phyloP scores from a whole-genome alignment of 495 filamentous ascomycete species.

The Xylaria flabelliformis region DNA sequence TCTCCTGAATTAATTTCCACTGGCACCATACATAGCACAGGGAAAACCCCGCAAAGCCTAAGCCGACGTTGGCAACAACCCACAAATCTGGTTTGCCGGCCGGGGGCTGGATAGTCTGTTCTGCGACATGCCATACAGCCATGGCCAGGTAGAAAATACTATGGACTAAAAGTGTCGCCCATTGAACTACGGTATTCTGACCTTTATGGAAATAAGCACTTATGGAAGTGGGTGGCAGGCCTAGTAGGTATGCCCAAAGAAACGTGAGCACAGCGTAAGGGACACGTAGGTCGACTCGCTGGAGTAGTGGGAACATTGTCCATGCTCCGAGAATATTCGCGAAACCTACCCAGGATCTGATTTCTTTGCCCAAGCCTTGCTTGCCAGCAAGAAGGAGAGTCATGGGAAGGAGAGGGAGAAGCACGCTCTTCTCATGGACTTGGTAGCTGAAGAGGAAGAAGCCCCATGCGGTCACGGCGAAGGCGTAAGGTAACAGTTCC shows the following conservation, averaged over 20 bases:
- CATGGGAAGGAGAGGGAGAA: slow-evolving; percentile 91
- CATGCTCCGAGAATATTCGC: slow-evolving; percentile 90
- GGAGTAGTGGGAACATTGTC: slow-evolving; percentile 92
- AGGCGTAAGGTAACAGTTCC: slow-evolving; percentile 75
- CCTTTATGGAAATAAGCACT: slow-evolving; percentile 65
- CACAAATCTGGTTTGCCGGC: slow-evolving; percentile 86
- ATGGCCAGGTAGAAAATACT: slow-evolving; percentile 76
- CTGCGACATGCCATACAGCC: slow-evolving; percentile 78
- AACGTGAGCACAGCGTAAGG: slow-evolving; percentile 84
- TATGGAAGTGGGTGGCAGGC: slow-evolving; percentile 77
- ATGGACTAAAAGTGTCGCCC: slow-evolving; percentile 71
- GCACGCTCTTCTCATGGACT: slow-evolving; percentile 95
- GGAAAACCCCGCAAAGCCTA: slow-evolving; percentile 84
- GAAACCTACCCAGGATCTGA: slow-evolving; percentile 88
- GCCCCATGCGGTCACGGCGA: slow-evolving; percentile 87
- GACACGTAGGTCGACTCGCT: slow-evolving; percentile 79
- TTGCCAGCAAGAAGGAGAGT: slow-evolving; percentile 81
- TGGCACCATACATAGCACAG: slow-evolving; percentile 91
- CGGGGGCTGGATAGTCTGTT: slow-evolving; percentile 70
- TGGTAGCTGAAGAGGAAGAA: slow-evolving; percentile 98
- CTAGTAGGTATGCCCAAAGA: slow-evolving; percentile 89
- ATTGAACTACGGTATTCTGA: slow-evolving; percentile 52
- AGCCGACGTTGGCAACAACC: slow-evolving; percentile 85
- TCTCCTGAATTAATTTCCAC: slow-evolving; percentile 70
- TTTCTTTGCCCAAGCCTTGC: slow-evolving; percentile 74